phyloP scores from a whole-genome alignment of 345 rosid genomes.

The Salix viminalis region DNA sequence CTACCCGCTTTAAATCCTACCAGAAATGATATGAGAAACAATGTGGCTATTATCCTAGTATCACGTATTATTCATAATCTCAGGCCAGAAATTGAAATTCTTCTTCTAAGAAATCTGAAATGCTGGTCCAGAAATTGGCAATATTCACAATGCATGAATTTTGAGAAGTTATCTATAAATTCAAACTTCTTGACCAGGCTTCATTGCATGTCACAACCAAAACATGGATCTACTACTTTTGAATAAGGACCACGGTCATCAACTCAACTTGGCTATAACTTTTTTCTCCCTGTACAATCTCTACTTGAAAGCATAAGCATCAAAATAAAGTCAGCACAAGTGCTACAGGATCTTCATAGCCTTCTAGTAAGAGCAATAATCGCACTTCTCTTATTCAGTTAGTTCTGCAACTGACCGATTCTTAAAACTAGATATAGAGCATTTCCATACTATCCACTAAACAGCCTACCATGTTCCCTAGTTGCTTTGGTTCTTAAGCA shows the following conservation, averaged over 20 bases:
- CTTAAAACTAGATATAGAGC: slow-evolving; percentile 4
- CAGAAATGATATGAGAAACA: not conserved
- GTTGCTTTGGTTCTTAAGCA: not conserved
- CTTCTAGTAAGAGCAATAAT: not conserved
- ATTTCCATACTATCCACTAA: not conserved
- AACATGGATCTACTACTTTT: not conserved
- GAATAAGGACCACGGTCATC: not conserved
- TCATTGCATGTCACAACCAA: not conserved
- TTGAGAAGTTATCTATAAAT: not conserved
- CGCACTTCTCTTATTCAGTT: not conserved
- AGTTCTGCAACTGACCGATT: not conserved
- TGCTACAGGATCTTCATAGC: slow-evolving; percentile 7
- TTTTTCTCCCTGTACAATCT: not conserved
- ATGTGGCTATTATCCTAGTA: not conserved
- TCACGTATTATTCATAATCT: not conserved
- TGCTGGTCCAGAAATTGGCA: not conserved
- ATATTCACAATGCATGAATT: not conserved
- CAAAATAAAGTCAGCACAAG: not conserved
- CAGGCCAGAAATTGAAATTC: not conserved
- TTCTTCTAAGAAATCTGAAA: not conserved
- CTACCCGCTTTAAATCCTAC: not conserved
- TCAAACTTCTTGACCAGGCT: not conserved
- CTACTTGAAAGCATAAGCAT: slow-evolving; percentile 2
- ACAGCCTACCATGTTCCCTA: not conserved
- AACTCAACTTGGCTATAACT: not conserved